These are phyloP conservation scores for Zelonia costaricensis DNA, from an alignment of 208 protist genomes.

Conservation along the genomic window DNA sequence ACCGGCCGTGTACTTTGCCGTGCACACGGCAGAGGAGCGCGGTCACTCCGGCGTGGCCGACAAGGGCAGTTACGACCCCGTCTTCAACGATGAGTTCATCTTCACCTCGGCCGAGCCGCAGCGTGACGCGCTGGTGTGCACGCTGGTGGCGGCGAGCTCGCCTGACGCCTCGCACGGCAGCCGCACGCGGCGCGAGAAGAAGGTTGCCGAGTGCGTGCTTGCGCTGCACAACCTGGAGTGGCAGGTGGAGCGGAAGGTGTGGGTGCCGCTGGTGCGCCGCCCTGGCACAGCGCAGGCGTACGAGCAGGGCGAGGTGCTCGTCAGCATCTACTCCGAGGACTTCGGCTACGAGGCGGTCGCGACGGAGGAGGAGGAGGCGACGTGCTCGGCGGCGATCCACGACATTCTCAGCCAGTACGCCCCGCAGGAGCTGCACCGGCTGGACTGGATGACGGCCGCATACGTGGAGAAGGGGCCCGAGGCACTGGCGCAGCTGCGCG, in stretches of 20 bases:
- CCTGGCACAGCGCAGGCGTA: constrained; percentile 65
- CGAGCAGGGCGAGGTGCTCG: constrained; percentile 63
- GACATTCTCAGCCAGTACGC: constrained; percentile 54
- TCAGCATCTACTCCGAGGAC: constrained; percentile 74
- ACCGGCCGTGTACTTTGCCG: constrained; percentile 49
- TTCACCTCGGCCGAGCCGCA: constrained; percentile 57
- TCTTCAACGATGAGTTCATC: constrained; percentile 83
- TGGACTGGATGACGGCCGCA: constrained; percentile 63
- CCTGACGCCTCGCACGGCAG: neutral
- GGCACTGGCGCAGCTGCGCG: constrained; percentile 19
- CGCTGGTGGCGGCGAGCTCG: constrained; percentile 44
- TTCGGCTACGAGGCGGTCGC: constrained; percentile 53
- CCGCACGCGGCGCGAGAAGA: constrained; percentile 26
- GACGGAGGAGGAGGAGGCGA: constrained; percentile 48
- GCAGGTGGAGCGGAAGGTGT: constrained; percentile 54
- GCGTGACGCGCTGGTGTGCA: constrained; percentile 66
- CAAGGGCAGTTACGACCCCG: constrained; percentile 39
- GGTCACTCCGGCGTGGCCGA: constrained; percentile 52
- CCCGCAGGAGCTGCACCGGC: constrained; percentile 72
- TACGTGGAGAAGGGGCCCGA: constrained; percentile 18
- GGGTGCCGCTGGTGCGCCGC: constrained; percentile 74
- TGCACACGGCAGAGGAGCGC: constrained; percentile 66
- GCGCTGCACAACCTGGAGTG: constrained; percentile 60
- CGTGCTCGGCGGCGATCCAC: constrained; percentile 58
- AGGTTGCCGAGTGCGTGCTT: constrained; percentile 72